Conservation (phyloP, 2,329 filamentous ascomycete species). For the Orbilia blumenaviensis region DNA sequence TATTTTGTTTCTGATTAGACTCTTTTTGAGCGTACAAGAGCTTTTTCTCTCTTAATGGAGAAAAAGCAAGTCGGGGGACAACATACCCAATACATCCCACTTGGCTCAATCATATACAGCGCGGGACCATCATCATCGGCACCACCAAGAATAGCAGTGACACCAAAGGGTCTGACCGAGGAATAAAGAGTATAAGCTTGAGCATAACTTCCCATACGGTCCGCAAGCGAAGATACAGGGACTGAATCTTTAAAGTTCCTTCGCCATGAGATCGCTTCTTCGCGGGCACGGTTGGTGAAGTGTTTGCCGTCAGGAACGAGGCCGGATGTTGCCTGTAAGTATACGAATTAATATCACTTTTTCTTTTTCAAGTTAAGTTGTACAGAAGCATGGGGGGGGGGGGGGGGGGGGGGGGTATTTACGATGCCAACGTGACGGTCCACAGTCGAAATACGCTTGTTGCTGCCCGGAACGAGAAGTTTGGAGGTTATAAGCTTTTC, state of each 20-base stretch:
- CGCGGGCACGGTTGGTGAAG: constrained; percentile 91
- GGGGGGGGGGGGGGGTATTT: neutral
- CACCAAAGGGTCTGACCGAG: constrained; percentile 93
- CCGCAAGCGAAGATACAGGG: constrained; percentile 83
- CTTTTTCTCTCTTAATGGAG: too few relatives aligned
- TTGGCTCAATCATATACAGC: constrained; percentile 99
- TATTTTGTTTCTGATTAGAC: neutral
- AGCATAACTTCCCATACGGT: constrained; percentile 92
- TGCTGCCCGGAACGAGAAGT: constrained; percentile 90
- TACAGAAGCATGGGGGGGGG: neutral
- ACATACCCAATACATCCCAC: constrained; percentile 87
- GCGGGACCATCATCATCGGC: constrained; percentile 94
- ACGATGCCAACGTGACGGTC: constrained; percentile 94
- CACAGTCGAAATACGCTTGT: constrained; percentile 95
- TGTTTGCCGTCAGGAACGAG: constrained; percentile 94
- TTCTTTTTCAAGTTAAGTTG: neutral
- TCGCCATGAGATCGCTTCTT: constrained; percentile 92
- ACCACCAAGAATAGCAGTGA: constrained; percentile 91
- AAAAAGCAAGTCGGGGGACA: neutral
- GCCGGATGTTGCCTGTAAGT: constrained; percentile 81
- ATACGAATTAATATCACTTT: neutral
- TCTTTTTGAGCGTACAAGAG: too few relatives aligned
- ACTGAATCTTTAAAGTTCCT: constrained; percentile 94
- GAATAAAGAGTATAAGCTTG: constrained; percentile 98
- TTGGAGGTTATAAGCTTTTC: constrained; percentile 98